These are phyloP conservation scores for Capronia americana DNA, from an alignment of 2,329 filamentous ascomycete genomes.

Conservation along the genomic window DNA sequence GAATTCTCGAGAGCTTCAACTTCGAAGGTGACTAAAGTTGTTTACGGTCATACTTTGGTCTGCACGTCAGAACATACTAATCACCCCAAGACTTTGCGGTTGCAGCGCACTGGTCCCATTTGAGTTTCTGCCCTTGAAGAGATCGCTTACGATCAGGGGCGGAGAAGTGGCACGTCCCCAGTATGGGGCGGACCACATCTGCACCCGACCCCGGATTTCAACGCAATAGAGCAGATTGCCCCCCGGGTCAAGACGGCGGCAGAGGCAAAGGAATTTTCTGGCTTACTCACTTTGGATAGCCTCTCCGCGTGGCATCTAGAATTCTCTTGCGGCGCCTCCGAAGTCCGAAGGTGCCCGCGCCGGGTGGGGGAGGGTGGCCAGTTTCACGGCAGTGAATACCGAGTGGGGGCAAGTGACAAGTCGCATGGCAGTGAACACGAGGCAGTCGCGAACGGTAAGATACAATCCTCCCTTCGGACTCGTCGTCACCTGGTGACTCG, in stretches of 20 bases:
- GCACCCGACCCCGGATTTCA: not conserved
- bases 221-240: not conserved
- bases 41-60: not conserved
- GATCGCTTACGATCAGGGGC: not conserved
- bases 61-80: not conserved
- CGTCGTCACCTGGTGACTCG: not conserved
- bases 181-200: slow-evolving; percentile 4
- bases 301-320: not conserved
- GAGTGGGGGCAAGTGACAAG: not conserved
- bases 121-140: not conserved
- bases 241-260: not conserved
- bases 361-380: not conserved
- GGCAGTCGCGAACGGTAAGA: slow-evolving; percentile 2
- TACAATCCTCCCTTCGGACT: not conserved
- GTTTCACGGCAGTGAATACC: not conserved
- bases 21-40: slow-evolving; percentile 20
- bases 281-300: not conserved
- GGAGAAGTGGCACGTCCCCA: slow-evolving; percentile 7
- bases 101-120: not conserved
- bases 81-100: not conserved
- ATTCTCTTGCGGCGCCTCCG: slow-evolving; percentile 25
- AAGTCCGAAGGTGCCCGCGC: slow-evolving; percentile 9
- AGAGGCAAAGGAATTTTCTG: not conserved
- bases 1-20: slow-evolving; percentile 33
- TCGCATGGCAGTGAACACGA: not conserved